Evolutionary conservation across 1,284 basidiomycete species (phyloP).

Genomic region (Austroboletus niveus): DNA sequence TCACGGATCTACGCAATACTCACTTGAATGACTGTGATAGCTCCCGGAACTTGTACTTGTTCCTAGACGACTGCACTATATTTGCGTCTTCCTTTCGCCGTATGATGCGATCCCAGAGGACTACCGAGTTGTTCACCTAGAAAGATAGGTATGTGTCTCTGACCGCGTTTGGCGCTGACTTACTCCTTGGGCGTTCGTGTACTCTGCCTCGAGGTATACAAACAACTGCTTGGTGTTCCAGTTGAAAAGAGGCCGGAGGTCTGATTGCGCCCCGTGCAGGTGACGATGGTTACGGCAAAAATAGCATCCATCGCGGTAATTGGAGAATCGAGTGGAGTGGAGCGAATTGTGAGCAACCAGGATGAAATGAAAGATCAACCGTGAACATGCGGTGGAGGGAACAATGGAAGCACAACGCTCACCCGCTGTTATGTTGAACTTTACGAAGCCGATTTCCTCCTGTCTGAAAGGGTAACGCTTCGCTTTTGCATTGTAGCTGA

Average conservation of each 20-base stretch:
- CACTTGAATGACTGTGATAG: conserved; percentile 77
- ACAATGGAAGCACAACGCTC: conserved; percentile 31
- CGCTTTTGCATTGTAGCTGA: conserved; percentile 54
- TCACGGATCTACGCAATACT: conserved; percentile 35
- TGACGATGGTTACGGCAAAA: not conserved
- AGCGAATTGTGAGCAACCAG: conserved; percentile 11
- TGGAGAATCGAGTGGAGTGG: conserved; percentile 15
- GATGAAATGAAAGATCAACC: conserved; percentile 27
- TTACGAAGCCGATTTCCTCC: conserved; percentile 73
- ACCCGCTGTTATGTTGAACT: conserved; percentile 80
- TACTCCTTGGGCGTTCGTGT: conserved; percentile 69
- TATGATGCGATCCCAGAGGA: conserved; percentile 91
- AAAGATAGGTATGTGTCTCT: conserved; percentile 7
- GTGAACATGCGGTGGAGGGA: conserved; percentile 23
- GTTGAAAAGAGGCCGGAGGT: conserved; percentile 79
- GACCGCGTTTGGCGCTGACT: conserved; percentile 29
- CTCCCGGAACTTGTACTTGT: conserved; percentile 86
- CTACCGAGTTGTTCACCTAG: conserved; percentile 78
- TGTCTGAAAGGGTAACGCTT: conserved; percentile 54
- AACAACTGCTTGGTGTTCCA: conserved; percentile 97
- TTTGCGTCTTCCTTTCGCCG: conserved; percentile 73
- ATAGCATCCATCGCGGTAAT: conserved; percentile 15
- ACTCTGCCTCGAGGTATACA: conserved; percentile 80
- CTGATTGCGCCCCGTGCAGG: conserved; percentile 37
- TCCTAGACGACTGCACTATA: conserved; percentile 52